Evolutionary conservation across 2,329 filamentous ascomycete species (phyloP), one percentile per base, ranked within the genome.

Genomic region (Talaromyces sp.): DNA sequence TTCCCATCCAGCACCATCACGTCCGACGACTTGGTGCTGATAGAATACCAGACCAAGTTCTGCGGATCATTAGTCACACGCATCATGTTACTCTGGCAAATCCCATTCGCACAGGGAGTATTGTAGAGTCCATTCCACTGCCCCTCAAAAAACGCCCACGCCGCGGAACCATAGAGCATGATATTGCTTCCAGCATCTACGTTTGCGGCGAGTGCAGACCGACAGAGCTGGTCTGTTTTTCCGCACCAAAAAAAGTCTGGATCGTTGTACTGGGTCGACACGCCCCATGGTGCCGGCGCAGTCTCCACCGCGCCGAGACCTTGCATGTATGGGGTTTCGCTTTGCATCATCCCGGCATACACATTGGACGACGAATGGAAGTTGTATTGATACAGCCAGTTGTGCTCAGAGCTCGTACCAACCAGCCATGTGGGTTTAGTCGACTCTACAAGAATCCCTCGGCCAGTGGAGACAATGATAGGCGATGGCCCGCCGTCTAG

Each of bases 381-480:
- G 59, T 81, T 79, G 67, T 81, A 82, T 61, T 81, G 74, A 67
- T 82, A 82, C 2, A 82, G 69, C 64, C 76, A 75, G 60, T 77
- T 73, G 70, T 82, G 81, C 65, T 82, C 80, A 4, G 75, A 78
- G 0, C 76, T 75, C 0, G 77, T 79, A 23, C 79, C 80, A 23
- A 76, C 76, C 2, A 82, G 70, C 79, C 80, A 82, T 36, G 76
- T 77, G 0, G 74, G 75, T 3, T 73, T 68, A 34, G 72, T 74
- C 1, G 76, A 71, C 65, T 81, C 78, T 40, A 78, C 67, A 1
- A 79, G 70, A 28, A 79, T 68, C 8, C 77, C 77, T 5, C 81
- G 77, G 23, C 72, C 78, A 2, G 73, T 71, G 1, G 73, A 72
- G 56, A 78, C 34, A 36, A 64, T 76, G 27, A 74, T 72, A 9